Evolutionary conservation across 495 filamentous ascomycete species (phyloP), one percentile per base, ranked within the genome.

Genomic region (Aspergillus carlsbadensis): DNA sequence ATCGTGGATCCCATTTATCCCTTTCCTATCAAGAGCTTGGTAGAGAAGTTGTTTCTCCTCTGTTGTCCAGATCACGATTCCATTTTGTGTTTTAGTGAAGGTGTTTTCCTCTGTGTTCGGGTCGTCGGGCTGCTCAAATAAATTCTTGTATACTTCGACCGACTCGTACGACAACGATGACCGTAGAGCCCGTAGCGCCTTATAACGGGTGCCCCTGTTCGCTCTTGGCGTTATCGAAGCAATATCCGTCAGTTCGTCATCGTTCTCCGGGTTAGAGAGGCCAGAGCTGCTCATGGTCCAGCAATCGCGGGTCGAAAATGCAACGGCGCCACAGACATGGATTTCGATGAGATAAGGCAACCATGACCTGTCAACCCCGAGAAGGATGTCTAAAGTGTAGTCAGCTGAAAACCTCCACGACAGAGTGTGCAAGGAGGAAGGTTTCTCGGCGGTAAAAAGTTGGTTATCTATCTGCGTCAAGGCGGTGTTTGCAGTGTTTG

Each of bases 1-100:
- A 6, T 75, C 81, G 6, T 62, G 59, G 8, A 85, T 58, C 47
- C 88, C 73, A 61, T 85, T 76, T 33, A 74, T 79, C 6, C 90
- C 90, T 21, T 87, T 78, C 6, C 81, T 76, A 2, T 79, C 75
- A 11, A 96, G 67, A 1, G 80, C 75, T 6, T 78, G 69, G 68
- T 91, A 96, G 49, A 96, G 83, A 2, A 69, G 47, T 15, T 78
- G 69, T 62, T 94, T 94, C 66, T 97, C 93, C 6, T 71, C 60
- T 0, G 69, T 44, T 0, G 81, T 84, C 93, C 93, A 98, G 13
- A 70, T 48, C 10, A 86, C 83, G 17, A 81, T 73, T 18, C 90
- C 90, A 64, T 89, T 68, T 58, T 90, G 87, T 2, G 79, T 80
- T n/a, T 62, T 57, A 3, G 62, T 49, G 39, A 68, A 63, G 1